Evolutionary conservation across 495 filamentous ascomycete genomes (phyloP).

Genomic region (Neurospora tetraspora): DNA sequence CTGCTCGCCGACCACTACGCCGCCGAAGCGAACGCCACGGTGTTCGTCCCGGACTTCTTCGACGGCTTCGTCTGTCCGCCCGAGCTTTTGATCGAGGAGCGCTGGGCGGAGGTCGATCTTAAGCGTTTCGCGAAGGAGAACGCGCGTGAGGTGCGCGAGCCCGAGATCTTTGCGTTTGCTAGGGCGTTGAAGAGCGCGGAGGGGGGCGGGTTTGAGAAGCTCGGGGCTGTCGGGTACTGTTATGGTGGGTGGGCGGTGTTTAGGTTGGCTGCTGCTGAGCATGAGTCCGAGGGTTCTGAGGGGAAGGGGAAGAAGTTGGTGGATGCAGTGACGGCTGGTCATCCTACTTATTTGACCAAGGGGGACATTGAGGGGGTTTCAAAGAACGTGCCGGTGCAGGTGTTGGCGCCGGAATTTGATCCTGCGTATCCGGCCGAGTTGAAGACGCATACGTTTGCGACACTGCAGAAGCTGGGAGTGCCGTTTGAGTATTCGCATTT

Average conservation of each 20-base stretch:
- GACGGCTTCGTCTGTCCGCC: conserved; percentile 26
- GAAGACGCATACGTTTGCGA: conserved; percentile 35
- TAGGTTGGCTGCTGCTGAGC: conserved; percentile 27
- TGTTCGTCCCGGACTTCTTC: conserved; percentile 52
- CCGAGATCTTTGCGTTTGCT: conserved; percentile 44
- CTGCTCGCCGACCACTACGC: conserved; percentile 49
- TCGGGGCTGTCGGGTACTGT: conserved; percentile 52
- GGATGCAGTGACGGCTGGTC: conserved; percentile 44
- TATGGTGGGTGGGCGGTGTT: conserved; percentile 51
- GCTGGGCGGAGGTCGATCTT: conserved; percentile 32
- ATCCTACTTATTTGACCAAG: conserved; percentile 40
- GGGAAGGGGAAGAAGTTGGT: conserved; percentile 34
- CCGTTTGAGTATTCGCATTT: conserved; percentile 51
- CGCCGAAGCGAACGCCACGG: conserved; percentile 35
- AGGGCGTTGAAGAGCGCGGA: conserved; percentile 26
- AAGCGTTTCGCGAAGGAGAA: conserved; percentile 26
- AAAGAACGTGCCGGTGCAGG: conserved; percentile 40
- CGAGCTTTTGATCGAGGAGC: conserved; percentile 18
- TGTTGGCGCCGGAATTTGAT: conserved; percentile 50
- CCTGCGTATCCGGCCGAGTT: conserved; percentile 36
- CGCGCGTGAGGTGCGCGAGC: conserved; percentile 36
- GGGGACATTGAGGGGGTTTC: conserved; percentile 40
- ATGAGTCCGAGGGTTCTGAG: conserved; percentile 12
- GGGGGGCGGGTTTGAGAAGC: conserved; percentile 18
- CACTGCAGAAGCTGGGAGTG: conserved; percentile 32